A percentile compares a stretch with the other conserved stretches of the same genome.
Conservation (phyloP, 2,329 filamentous ascomycete species). For the Daldinia eschscholtzii region DNA sequence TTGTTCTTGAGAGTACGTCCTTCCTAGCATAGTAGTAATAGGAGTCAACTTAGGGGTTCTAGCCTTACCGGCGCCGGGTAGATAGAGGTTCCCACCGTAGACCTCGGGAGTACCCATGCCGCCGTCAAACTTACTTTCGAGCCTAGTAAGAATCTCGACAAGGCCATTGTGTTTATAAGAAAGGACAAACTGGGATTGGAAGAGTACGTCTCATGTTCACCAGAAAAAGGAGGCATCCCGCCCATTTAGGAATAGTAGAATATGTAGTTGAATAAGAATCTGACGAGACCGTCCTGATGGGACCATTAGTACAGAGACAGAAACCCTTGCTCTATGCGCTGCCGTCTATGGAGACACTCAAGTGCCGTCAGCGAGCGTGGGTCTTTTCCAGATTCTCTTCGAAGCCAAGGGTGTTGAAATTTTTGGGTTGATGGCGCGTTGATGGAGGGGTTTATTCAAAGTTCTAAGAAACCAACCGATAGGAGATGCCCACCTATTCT, state of each 20-base stretch:
- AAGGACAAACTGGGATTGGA: slow-evolving; percentile 4
- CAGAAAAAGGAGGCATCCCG: slow-evolving; percentile 4
- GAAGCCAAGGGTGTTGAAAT: not conserved
- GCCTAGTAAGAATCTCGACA: slow-evolving; percentile 7
- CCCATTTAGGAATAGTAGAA: slow-evolving; percentile 27
- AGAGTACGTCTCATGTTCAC: slow-evolving; percentile 13
- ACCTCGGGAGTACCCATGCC: slow-evolving; percentile 23
- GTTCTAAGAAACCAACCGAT: not conserved
- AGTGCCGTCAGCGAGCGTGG: slow-evolving; percentile 29
- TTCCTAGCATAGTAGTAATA: not conserved
- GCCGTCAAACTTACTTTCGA: slow-evolving; percentile 28
- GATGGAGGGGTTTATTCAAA: not conserved
- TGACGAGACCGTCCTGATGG: slow-evolving; percentile 28
- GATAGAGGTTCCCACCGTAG: slow-evolving; percentile 15
- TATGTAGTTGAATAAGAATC: slow-evolving; percentile 7
- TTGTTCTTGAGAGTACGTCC: slow-evolving; percentile 1
- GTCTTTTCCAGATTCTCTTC: slow-evolving; percentile 22
- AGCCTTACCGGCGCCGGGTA: slow-evolving; percentile 18
- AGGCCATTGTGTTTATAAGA: slow-evolving; percentile 15
- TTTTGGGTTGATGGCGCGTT: slow-evolving; percentile 7
- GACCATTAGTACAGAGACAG: not conserved
- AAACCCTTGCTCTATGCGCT: not conserved
- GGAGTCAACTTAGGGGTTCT: slow-evolving; percentile 1
- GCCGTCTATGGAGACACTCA: slow-evolving; percentile 27
- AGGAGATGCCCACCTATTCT: not conserved